Conservation (phyloP, 768 basidiomycete genomes). For the Coprinopsis marcescibilis region DNA sequence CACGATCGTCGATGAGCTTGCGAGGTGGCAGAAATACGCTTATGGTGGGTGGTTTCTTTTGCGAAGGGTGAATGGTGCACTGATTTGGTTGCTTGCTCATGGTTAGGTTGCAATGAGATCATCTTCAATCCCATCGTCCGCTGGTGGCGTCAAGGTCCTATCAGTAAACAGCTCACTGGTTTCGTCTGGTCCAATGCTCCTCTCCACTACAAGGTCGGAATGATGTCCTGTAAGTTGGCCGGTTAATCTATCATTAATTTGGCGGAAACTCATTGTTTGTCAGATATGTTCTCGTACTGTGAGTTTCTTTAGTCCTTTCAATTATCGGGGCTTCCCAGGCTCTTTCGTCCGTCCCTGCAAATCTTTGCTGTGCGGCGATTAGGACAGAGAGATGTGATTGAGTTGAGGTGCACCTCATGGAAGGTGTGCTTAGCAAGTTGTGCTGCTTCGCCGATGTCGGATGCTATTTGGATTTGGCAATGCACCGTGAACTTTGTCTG, state of each 20-base stretch:
- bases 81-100: constrained; percentile 10
- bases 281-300: constrained; percentile 47
- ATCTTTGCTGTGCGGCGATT: too few relatives aligned
- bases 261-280: background rate
- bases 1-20: constrained; percentile 83
- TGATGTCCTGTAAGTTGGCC: constrained; percentile 56
- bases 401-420: too few relatives aligned
- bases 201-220: constrained; percentile 76
- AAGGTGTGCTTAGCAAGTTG: too few relatives aligned
- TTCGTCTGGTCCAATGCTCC: constrained; percentile 76
- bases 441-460: background rate
- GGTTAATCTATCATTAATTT: constrained; percentile 1
- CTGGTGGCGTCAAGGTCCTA: constrained; percentile 76
- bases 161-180: constrained; percentile 65
- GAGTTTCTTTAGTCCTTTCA: constrained; percentile 14
- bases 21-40: constrained; percentile 81
- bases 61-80: background rate
- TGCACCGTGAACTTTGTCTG: background rate
- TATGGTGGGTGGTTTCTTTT: constrained; percentile 32
- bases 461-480: background rate
- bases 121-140: constrained; percentile 78
- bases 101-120: constrained; percentile 60
- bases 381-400: too few relatives aligned
- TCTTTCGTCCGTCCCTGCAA: background rate
- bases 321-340: constrained; percentile 3